Conservation (phyloP, 2,329 filamentous ascomycete genomes). For the Ilyonectria mors-panacis region DNA sequence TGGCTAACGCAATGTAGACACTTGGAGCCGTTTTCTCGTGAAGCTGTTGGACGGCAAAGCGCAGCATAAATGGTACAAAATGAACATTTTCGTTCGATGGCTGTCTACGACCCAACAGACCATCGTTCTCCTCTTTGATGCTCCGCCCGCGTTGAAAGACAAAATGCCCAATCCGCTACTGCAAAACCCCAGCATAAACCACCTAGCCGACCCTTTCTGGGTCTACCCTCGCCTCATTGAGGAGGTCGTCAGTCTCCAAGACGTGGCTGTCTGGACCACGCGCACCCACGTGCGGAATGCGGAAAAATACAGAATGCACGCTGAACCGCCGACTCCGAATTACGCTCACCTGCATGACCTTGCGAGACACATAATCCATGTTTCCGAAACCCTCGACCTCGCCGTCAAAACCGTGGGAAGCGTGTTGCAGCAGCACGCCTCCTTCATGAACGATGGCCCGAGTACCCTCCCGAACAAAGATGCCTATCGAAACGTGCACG, state of each 20-base stretch:
- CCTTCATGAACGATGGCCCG: constrained; percentile 26
- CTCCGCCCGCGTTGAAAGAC: not conserved
- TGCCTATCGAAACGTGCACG: constrained; percentile 43
- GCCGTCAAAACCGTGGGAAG: constrained; percentile 49
- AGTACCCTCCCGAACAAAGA: not conserved
- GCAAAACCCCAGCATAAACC: not conserved
- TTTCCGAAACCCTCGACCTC: constrained; percentile 59
- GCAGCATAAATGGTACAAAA: constrained; percentile 10
- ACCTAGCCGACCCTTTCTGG: constrained; percentile 8
- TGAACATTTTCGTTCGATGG: constrained; percentile 19
- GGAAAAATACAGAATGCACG: constrained; percentile 46
- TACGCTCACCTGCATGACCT: constrained; percentile 59
- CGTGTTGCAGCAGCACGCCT: constrained; percentile 52
- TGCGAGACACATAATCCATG: constrained; percentile 61
- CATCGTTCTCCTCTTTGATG: constrained; percentile 1
- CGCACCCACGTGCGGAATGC: constrained; percentile 53
- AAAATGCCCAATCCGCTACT: constrained; percentile 1
- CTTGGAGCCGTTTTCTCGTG: constrained; percentile 18
- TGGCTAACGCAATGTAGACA: constrained; percentile 2
- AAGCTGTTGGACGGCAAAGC: constrained; percentile 45
- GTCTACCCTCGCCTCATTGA: constrained; percentile 6
- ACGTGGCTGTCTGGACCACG: constrained; percentile 52
- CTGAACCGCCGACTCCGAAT: constrained; percentile 48
- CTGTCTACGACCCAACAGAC: constrained; percentile 8
- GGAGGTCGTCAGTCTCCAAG: constrained; percentile 5